Evolutionary conservation across 805 yeast genomes (phyloP).

Genomic region (Ogataea chonburiensis): DNA sequence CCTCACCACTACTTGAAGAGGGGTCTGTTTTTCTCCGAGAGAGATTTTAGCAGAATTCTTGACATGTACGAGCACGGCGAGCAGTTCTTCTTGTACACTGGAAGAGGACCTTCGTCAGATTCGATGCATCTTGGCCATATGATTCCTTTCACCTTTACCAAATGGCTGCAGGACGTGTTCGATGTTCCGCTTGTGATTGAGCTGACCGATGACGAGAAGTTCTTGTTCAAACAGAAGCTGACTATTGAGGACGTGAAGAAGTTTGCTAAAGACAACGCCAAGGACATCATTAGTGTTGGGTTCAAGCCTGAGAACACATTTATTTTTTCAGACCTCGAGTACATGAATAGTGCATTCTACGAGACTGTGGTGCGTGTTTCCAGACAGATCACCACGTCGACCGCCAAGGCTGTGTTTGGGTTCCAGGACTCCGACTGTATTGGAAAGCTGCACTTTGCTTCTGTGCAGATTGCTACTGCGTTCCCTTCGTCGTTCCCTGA

Average conservation of each 20-base stretch:
- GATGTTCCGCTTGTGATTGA: constrained; percentile 94
- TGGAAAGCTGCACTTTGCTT: constrained; percentile 93
- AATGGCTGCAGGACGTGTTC: constrained; percentile 97
- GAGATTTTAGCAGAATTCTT: constrained; percentile 76
- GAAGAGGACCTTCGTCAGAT: constrained; percentile 94
- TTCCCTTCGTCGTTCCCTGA: constrained; percentile 96
- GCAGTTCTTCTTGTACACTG: constrained; percentile 93
- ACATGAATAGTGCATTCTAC: constrained; percentile 92
- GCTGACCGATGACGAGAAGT: constrained; percentile 95
- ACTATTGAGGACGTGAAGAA: constrained; percentile 84
- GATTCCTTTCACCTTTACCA: constrained; percentile 93
- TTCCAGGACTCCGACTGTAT: constrained; percentile 92
- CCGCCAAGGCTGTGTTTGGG: constrained; percentile 96
- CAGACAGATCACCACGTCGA: constrained; percentile 93
- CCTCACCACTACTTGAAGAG: constrained; percentile 90
- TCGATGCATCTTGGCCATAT: constrained; percentile 96
- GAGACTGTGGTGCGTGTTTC: constrained; percentile 92
- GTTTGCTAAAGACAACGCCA: constrained; percentile 80
- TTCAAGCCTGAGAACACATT: constrained; percentile 94
- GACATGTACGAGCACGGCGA: constrained; percentile 92
- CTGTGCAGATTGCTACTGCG: constrained; percentile 93
- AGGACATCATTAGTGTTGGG: constrained; percentile 91
- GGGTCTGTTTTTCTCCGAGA: constrained; percentile 89
- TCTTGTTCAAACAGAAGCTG: constrained; percentile 86
- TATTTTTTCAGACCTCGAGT: constrained; percentile 87